phyloP scores from a whole-genome alignment of 805 yeast genomes.

The Hanseniaspora singularis region DNA sequence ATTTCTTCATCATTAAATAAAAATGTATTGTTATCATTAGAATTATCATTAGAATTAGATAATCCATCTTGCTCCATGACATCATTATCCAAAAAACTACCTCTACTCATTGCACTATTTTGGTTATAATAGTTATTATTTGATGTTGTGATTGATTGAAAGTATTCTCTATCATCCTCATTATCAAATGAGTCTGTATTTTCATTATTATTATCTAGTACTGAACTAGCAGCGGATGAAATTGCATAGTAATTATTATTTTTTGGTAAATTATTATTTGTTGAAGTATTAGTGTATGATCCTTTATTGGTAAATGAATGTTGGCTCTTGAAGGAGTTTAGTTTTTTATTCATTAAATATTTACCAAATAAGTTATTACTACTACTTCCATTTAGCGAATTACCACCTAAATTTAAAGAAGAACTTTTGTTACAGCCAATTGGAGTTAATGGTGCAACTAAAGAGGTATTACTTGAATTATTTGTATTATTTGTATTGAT shows the following conservation, averaged over 20 bases:
- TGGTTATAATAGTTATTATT: slow-evolving; percentile 7
- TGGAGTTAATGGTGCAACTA: slow-evolving; percentile 13
- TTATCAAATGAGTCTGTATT: slow-evolving; percentile 9
- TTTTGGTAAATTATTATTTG: too few relatives aligned
- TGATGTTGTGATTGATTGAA: slow-evolving; percentile 1
- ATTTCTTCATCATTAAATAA: not conserved
- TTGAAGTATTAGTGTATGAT: too few relatives aligned
- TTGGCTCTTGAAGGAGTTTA: not conserved
- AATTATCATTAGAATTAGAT: not conserved
- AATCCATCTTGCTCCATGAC: not conserved
- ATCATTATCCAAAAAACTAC: slow-evolving; percentile 5
- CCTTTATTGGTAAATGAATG: not conserved
- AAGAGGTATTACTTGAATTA: not conserved
- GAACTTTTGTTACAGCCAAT: slow-evolving; percentile 14
- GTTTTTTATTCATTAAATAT: slow-evolving; percentile 13
- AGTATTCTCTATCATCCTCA: slow-evolving; percentile 4
- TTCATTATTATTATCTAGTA: not conserved
- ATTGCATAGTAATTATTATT: too few relatives aligned
- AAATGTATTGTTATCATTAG: not conserved
- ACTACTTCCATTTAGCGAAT: not conserved
- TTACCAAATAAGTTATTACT: slow-evolving; percentile 8
- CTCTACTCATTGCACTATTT: slow-evolving; percentile 13
- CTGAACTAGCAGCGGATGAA: too few relatives aligned
- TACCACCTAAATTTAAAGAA: not conserved
- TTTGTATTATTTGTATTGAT: too few relatives aligned